Base-by-base conservation (phyloP, 2,329 filamentous ascomycete species). In the Pseudogymnoascus verrucosus region DNA sequence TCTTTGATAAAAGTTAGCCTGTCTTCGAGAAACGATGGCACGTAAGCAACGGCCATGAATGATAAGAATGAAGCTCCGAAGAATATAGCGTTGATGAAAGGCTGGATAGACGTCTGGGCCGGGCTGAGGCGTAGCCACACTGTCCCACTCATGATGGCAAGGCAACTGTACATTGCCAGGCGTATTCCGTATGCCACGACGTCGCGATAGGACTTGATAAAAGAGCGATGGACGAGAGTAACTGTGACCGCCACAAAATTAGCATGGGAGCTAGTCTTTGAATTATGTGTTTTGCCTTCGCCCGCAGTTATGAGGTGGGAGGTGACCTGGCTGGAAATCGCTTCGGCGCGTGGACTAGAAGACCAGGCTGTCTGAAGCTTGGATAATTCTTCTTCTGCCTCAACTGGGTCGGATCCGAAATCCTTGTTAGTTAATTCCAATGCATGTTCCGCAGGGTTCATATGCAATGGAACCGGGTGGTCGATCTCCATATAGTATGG, bases 111-210 rank as follows among this genome's bases (percentile, higher is more conserved):
- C 63, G 81, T 78, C 72, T 96, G 91, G 0, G 80, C 77, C 0
- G 87, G 80, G 4, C 81, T 77, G 2, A 96, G 79, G 5, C 91
- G 85, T 12, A 96, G 77, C 87, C 90, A 96, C 10, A 96, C 89
- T 0, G 91, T 96, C 4, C 91, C 91, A 87, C 93, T 92, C 83
- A 95, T 88, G 69, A 95, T 84, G 1, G 90, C 90, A 14, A 96
- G 80, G 0, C 85, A 84, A 65, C 87, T 80, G 74, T 96, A 95
- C 90, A 96, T 96, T 44, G 84, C 87, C 44, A 95, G 80, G 2
- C 91, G 85, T 68, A 95, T 91, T 0, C 89, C 89, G 71, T 96
- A 96, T 0, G 88, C 90, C 62, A 96, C 85, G 5, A 96, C 81
- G 72, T 96, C 91, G 26, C 91, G 86, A 74, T 93, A 90, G 59